Base-by-base conservation (phyloP, 1,139 yeast species). In the Geotrichum citri-aurantii region DNA sequence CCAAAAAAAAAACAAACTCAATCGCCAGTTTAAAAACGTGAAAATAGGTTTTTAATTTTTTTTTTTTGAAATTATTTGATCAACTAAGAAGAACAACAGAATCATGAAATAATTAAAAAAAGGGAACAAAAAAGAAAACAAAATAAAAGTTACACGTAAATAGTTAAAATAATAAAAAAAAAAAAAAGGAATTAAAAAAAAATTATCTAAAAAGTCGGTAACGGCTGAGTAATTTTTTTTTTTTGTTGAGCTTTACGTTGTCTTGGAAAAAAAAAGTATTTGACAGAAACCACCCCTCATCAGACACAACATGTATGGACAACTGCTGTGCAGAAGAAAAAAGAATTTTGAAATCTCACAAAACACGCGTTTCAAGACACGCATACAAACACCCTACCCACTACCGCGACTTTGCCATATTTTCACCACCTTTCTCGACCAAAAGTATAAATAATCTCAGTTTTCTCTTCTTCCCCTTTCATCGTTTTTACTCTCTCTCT, bases 391-490 rank as follows among this genome's bases (percentile, higher is more conserved):
- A 33, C 40, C n/a, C 40, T 14, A 33, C 17, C 17, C n/a, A 26
- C 24, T 10, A 44, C 14, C 24, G 24, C 27, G 14, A 17, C 48
- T 6, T n/a, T 19, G 14, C 26, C 48, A 44, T n/a, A n/a, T 21
- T 44, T 23, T 14, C 48, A 26, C 48, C 48, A 21, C 6, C 48
- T n/a, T 24, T 46, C 17, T 46, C 14, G 11, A 14, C 44, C 46
- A 19, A 33, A 44, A 54, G 31, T 55, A 55, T 55, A 55, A 55
- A 55, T 42, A 55, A n/a, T n/a, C n/a, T 33, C 19, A 26, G 21
- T 6, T 51, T 51, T 24, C 54, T 40, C 48, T 42, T 29, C 14
- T 17, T 23, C 37, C 14, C n/a, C n/a, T n/a, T n/a, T n/a, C n/a
- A n/a, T n/a, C n/a, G n/a, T n/a, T 37, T 23, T 33, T 2, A n/a